Conservation (phyloP, 805 yeast species). For the Cyberlindnera mrakii region DNA sequence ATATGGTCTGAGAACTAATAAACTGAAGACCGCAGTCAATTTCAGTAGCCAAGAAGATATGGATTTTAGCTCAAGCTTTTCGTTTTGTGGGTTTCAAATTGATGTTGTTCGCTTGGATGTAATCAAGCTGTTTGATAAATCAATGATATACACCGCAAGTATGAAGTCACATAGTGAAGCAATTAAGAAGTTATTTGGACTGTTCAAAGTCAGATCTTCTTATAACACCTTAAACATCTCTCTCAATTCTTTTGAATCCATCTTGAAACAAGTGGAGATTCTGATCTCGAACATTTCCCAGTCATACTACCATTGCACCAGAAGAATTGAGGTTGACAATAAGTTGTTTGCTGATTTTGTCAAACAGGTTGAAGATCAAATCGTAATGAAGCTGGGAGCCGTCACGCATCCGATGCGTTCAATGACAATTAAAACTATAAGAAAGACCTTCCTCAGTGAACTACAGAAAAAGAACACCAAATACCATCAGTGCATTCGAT, state of each 20-base stretch:
- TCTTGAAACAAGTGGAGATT: conserved; percentile 16
- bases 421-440: neutral
- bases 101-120: conserved; percentile 28
- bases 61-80: conserved; percentile 9
- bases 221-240: conserved; percentile 24
- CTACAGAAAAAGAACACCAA: conserved; percentile 10
- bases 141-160: conserved; percentile 5
- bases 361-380: conserved; percentile 2
- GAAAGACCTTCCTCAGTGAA: conserved; percentile 9
- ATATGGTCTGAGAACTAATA: conserved; percentile 21
- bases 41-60: conserved; percentile 11
- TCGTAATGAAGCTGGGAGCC: neutral
- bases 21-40: conserved; percentile 35
- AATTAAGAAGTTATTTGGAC: conserved; percentile 8
- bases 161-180: conserved; percentile 11
- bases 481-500: conserved; percentile 8
- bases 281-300: conserved; percentile 15
- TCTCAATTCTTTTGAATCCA: conserved; percentile 15
- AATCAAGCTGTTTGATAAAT: conserved; percentile 26
- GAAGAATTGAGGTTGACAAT: neutral
- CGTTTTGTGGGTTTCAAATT: conserved; percentile 39
- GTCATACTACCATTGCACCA: conserved; percentile 12
- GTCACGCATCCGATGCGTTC: neutral
- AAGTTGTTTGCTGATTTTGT: conserved; percentile 7
- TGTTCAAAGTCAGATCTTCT: conserved; percentile 28